A percentile compares a stretch with the other conserved stretches of the same genome.
These are phyloP conservation scores for Kalaharituber pfeilii DNA, from an alignment of 2,329 filamentous ascomycete genomes.

Conservation along the genomic window DNA sequence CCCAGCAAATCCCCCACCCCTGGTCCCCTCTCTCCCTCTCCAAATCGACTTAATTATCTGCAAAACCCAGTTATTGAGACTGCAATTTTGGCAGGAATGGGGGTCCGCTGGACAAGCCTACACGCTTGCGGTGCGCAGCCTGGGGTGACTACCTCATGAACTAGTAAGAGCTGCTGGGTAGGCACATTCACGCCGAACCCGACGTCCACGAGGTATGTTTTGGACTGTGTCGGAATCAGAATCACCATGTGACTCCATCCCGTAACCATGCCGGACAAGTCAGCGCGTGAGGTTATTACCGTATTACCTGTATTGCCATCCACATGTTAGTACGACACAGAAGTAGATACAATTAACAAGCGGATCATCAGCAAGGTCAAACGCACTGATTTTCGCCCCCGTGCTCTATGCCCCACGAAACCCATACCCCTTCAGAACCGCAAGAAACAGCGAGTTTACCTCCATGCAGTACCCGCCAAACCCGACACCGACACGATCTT, in stretches of 20 bases:
- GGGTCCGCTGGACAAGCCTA: conserved; percentile 31
- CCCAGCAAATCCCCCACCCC: conserved; percentile 35
- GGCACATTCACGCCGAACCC: conserved; percentile 42
- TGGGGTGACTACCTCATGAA: conserved; percentile 28
- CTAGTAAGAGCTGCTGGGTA: conserved; percentile 36
- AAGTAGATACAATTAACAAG: background rate
- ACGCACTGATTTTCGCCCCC: conserved; percentile 34
- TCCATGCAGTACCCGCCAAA: conserved; percentile 47
- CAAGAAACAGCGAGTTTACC: conserved; percentile 37
- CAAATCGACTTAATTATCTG: conserved; percentile 37
- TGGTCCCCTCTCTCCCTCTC: conserved; percentile 26
- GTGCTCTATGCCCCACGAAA: conserved; percentile 37
- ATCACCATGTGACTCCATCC: conserved; percentile 45
- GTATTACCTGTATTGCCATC: conserved; percentile 24
- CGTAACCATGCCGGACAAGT: conserved; percentile 29
- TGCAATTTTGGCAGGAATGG: conserved; percentile 26
- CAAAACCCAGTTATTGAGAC: conserved; percentile 43
- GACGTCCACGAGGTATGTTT: conserved; percentile 41
- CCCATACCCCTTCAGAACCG: conserved; percentile 36
- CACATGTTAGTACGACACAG: background rate
- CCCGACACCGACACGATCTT: conserved; percentile 13
- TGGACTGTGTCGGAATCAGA: conserved; percentile 38
- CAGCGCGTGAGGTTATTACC: conserved; percentile 27
- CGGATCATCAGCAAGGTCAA: background rate
- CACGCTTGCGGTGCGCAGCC: conserved; percentile 41